A percentile compares a stretch with the other conserved stretches of the same genome.
These are phyloP conservation scores for Sanguinoderma infundibulare DNA, from an alignment of 1,284 basidiomycete species.

Conservation along the genomic window DNA sequence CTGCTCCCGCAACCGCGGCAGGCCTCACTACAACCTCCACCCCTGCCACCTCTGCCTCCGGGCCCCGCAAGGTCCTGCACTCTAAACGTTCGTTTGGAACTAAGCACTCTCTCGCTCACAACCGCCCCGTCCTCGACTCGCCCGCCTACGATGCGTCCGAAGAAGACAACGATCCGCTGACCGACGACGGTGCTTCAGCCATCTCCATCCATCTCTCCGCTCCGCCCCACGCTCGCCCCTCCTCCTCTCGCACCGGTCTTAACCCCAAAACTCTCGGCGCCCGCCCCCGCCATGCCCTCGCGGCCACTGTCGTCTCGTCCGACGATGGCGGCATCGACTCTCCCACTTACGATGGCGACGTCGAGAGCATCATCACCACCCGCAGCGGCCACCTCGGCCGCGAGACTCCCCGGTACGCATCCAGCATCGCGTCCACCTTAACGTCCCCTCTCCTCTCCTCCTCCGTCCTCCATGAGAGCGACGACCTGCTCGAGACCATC, in stretches of 20 bases:
- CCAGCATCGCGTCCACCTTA: constrained; percentile 54
- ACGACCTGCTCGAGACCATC: constrained; percentile 11
- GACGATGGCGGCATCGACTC: constrained; percentile 75
- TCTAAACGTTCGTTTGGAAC: constrained; percentile 71
- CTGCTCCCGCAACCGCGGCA: background rate
- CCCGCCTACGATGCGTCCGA: constrained; percentile 83
- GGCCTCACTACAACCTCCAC: background rate
- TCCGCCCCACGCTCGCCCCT: constrained; percentile 28
- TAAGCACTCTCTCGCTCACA: constrained; percentile 42
- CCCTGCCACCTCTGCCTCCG: constrained; percentile 1
- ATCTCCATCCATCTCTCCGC: constrained; percentile 45
- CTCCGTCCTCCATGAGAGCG: constrained; percentile 21
- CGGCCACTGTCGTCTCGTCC: constrained; percentile 67
- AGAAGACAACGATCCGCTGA: constrained; percentile 83
- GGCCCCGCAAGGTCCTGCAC: constrained; percentile 52
- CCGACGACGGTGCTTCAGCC: constrained; percentile 68
- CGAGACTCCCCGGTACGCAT: constrained; percentile 34
- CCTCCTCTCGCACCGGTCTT: constrained; percentile 15
- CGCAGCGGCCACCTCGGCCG: constrained; percentile 45
- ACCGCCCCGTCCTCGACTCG: constrained; percentile 52
- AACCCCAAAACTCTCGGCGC: constrained; percentile 3
- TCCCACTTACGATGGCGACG: constrained; percentile 89
- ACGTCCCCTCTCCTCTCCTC: constrained; percentile 45
- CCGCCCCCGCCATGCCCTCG: constrained; percentile 27
- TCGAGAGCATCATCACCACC: constrained; percentile 81